Evolutionary conservation across 257 asterid species (phyloP).

Genomic region (Cruciata laevipes): DNA sequence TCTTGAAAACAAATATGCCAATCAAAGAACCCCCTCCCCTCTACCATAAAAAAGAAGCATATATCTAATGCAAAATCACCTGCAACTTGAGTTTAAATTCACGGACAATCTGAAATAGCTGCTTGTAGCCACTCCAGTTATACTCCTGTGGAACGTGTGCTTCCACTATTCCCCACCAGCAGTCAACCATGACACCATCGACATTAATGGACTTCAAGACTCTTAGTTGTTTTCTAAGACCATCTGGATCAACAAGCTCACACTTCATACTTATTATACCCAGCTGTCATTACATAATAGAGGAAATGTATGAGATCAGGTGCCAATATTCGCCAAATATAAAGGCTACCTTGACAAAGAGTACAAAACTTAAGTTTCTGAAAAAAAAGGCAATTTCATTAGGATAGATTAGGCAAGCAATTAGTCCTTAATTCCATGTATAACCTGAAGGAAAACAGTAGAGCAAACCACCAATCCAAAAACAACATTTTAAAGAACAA

Average conservation of each 20-base stretch:
- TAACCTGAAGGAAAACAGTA: neutral
- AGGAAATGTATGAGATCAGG: neutral
- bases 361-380: neutral
- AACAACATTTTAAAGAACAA: constrained; percentile 2
- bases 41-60: neutral
- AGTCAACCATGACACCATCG: constrained; percentile 83
- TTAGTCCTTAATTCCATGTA: neutral
- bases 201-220: constrained; percentile 60
- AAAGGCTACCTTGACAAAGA: neutral
- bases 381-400: neutral
- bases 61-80: constrained; percentile 36
- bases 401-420: neutral
- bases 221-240: constrained; percentile 74
- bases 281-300: constrained; percentile 45
- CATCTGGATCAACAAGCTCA: constrained; percentile 85
- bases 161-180: constrained; percentile 99
- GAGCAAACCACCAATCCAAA: neutral
- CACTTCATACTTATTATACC: constrained; percentile 83
- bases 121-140: constrained; percentile 92
- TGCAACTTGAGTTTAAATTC: constrained; percentile 79
- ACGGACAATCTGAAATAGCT: constrained; percentile 66
- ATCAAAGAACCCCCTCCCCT: neutral
- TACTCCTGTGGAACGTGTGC: constrained; percentile 85
- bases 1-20: neutral
- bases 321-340: too few relatives aligned